Conservation (phyloP, 2,329 filamentous ascomycete genomes). For the Stagonosporopsis rhizophila region DNA sequence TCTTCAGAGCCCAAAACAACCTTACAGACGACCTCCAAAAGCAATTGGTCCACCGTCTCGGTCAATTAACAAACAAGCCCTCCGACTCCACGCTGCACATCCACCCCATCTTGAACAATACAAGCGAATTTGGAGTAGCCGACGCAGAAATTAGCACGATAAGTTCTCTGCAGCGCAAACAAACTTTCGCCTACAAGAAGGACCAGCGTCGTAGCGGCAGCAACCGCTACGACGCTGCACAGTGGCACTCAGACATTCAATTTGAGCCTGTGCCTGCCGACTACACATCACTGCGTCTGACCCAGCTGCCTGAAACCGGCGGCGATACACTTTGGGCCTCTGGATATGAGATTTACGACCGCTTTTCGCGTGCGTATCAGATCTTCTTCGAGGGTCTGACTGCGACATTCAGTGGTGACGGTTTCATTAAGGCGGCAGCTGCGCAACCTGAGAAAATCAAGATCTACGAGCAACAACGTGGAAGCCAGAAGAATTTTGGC, state of each 20-base stretch:
- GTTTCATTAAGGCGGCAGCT: constrained; percentile 25
- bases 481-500: constrained; percentile 33
- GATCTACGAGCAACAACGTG: constrained; percentile 26
- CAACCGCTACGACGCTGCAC: constrained; percentile 53
- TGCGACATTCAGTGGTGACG: constrained; percentile 33
- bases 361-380: constrained; percentile 35
- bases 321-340: constrained; percentile 55
- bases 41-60: constrained; percentile 59
- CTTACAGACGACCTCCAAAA: constrained; percentile 61
- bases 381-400: constrained; percentile 34
- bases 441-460: constrained; percentile 18
- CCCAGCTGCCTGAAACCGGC: constrained; percentile 30
- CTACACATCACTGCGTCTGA: constrained; percentile 66
- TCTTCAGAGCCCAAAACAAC: constrained; percentile 61
- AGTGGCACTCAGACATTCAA: constrained; percentile 67
- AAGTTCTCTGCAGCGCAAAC: constrained; percentile 39
- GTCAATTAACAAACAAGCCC: constrained; percentile 56
- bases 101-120: constrained; percentile 58
- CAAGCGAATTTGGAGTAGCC: constrained; percentile 33
- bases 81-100: constrained; percentile 64
- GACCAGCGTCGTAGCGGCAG: constrained; percentile 35
- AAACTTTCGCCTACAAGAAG: constrained; percentile 29
- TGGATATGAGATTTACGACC: constrained; percentile 50
- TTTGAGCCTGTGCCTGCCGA: constrained; percentile 71
- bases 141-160: constrained; percentile 50